Base-by-base conservation (phyloP, 495 filamentous ascomycete species). In the Aspergillus olivimuriae region DNA sequence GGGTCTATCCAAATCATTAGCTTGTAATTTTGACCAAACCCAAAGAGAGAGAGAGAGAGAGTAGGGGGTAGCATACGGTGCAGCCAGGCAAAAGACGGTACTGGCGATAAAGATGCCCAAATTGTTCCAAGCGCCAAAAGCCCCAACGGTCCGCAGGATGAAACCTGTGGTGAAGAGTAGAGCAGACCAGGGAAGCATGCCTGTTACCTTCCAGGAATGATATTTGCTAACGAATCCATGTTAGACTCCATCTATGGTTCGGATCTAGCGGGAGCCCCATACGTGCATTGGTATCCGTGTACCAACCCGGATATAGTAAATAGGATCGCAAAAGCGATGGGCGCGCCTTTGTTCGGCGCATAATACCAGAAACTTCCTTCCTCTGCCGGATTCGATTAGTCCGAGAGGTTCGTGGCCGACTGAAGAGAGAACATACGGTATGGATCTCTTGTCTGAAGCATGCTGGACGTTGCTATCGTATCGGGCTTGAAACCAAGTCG, bases 291-390 rank as follows among this genome's bases (percentile, higher is more conserved):
- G 52, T 74, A 86, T 16, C 65, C 51, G 53, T 88, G 84, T 9
- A 70, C 57, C 7, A 59, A 24, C 1, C 78, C 81, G 3, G 81
- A 84, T 1, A 73, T 47, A 1, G 71, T 58, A 56, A 84, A 89
- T 4, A 84, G 72, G 16, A 82, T 60, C 7, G 80, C 74, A 51
- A 85, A 87, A 41, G 80, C 76, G 22, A 87, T 72, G 0, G 84
- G 77, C 2, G 82, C 82, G 3, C 71, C 82, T 60, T 86, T 83
- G 53, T 85, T 87, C 0, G 85, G 85, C 14, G 80, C 82, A 63
- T 87, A 88, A 57, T 78, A 80, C 74, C 77, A 88, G 31, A 79
- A 55, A 52, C 78, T 85, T 14, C 61, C 62, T 15, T 63, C 55
- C 41, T 69, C 68, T 71, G 19, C 18, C 10, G 16, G n/a, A 33